Evolutionary conservation across 768 basidiomycete species (phyloP).

Genomic region (Holtermanniella nyarrowii): DNA sequence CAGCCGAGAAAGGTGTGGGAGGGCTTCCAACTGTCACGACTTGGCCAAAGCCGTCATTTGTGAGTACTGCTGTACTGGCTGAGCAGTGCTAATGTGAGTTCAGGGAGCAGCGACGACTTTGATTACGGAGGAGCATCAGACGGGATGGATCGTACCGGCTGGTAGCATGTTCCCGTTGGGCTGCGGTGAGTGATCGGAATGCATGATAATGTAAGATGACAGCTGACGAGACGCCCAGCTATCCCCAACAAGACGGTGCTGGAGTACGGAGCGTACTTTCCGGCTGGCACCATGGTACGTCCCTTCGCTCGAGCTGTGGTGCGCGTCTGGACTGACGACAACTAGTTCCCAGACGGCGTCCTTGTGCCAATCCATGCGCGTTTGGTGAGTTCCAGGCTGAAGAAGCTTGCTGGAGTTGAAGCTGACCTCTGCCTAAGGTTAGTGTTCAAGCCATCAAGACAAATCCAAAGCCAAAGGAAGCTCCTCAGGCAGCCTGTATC

Average conservation of each 20-base stretch:
- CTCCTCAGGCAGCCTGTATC: constrained; percentile 17
- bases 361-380: constrained; percentile 29
- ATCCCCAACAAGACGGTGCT: constrained; percentile 9
- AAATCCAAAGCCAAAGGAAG: neutral
- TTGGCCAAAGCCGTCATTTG: constrained; percentile 36
- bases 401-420: neutral
- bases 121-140: constrained; percentile 20
- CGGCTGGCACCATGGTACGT: constrained; percentile 34
- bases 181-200: constrained; percentile 14
- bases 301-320: neutral
- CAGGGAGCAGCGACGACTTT: constrained; percentile 23
- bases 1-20: constrained; percentile 23
- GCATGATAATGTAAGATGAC: constrained; percentile 2
- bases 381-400: constrained; percentile 7
- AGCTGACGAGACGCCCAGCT: neutral
- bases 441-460: constrained; percentile 30
- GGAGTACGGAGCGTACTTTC: constrained; percentile 25
- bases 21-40: constrained; percentile 19
- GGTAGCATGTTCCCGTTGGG: constrained; percentile 34
- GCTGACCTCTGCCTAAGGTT: constrained; percentile 9
- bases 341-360: constrained; percentile 30
- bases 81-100: constrained; percentile 9
- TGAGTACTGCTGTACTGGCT: constrained; percentile 7
- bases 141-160: constrained; percentile 26
- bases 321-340: neutral